phyloP scores from a whole-genome alignment of 495 filamentous ascomycete genomes.

The Endocarpon pusillum region DNA sequence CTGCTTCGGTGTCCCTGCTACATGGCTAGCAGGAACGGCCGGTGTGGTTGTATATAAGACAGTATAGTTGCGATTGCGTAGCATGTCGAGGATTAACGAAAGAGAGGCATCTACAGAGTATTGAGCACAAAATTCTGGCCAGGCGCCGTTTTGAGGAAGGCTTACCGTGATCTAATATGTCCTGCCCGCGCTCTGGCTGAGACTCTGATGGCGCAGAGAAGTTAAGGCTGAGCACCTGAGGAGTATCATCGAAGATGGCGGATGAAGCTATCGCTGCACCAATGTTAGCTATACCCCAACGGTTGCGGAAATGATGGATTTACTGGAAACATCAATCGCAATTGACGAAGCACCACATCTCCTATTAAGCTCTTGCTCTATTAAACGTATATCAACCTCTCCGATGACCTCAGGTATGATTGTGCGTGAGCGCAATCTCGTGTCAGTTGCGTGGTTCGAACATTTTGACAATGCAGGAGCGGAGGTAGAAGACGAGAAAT shows the following conservation, averaged over 20 bases:
- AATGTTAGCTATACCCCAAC: too few relatives aligned
- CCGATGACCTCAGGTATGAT: conserved; percentile 47
- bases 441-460: conserved; percentile 33
- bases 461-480: conserved; percentile 50
- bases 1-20: conserved; percentile 15
- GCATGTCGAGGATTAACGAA: conserved; percentile 34
- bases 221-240: conserved; percentile 32
- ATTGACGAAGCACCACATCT: conserved; percentile 34
- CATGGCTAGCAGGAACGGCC: not conserved
- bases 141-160: not conserved
- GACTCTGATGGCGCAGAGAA: conserved; percentile 33
- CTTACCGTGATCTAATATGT: too few relatives aligned
- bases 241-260: conserved; percentile 25
- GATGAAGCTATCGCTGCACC: conserved; percentile 27
- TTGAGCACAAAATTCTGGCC: not conserved
- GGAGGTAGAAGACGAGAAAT: conserved; percentile 36
- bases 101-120: conserved; percentile 39
- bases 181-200: conserved; percentile 19
- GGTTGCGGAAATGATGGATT: too few relatives aligned
- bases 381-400: conserved; percentile 34
- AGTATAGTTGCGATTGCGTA: conserved; percentile 28
- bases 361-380: conserved; percentile 33
- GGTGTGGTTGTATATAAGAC: conserved; percentile 1
- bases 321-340: conserved; percentile 47
- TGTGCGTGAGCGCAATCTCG: conserved; percentile 29